Conservation (phyloP, 2,329 filamentous ascomycete species). For the Colletotrichum sp. region DNA sequence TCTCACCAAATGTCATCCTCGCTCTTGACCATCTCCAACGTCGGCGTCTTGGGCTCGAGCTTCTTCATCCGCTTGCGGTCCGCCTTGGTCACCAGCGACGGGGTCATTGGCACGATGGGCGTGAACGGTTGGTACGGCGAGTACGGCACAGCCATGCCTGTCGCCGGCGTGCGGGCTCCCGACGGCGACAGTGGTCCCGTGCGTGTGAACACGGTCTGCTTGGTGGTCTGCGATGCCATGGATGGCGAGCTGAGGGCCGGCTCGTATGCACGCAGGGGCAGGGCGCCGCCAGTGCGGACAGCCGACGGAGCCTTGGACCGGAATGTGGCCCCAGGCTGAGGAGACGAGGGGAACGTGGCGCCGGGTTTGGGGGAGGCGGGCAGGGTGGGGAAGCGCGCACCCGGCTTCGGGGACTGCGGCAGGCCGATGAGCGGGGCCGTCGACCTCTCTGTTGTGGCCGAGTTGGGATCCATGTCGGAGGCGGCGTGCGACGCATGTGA, state of each 20-base stretch:
- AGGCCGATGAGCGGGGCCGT: constrained; percentile 58
- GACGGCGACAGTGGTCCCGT: constrained; percentile 58
- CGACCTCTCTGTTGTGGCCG: constrained; percentile 57
- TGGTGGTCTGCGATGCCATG: constrained; percentile 53
- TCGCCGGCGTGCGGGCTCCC: constrained; percentile 67
- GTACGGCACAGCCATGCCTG: constrained; percentile 70
- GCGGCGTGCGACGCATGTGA: constrained; percentile 12
- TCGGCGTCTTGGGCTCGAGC: constrained; percentile 67
- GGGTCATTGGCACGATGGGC: constrained; percentile 77
- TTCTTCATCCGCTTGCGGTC: constrained; percentile 74
- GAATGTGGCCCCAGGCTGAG: constrained; percentile 55
- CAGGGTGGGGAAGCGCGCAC: constrained; percentile 39
- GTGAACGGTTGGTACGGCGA: constrained; percentile 82
- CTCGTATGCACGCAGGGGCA: constrained; percentile 69
- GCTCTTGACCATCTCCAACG: constrained; percentile 65
- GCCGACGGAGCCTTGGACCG: constrained; percentile 57
- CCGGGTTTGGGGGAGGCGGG: constrained; percentile 58
- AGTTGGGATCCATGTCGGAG: constrained; percentile 54
- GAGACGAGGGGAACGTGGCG: constrained; percentile 54
- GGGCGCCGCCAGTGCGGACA: constrained; percentile 59
- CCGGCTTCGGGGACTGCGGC: constrained; percentile 48
- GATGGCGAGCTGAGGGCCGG: constrained; percentile 58
- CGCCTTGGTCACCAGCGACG: constrained; percentile 72
- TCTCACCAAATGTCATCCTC: constrained; percentile 69
- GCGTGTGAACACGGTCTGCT: constrained; percentile 70